Evolutionary conservation across 164 flowering plant species (phyloP), one percentile per base, ranked within the genome.

Genomic region (Akebia trifoliata): DNA sequence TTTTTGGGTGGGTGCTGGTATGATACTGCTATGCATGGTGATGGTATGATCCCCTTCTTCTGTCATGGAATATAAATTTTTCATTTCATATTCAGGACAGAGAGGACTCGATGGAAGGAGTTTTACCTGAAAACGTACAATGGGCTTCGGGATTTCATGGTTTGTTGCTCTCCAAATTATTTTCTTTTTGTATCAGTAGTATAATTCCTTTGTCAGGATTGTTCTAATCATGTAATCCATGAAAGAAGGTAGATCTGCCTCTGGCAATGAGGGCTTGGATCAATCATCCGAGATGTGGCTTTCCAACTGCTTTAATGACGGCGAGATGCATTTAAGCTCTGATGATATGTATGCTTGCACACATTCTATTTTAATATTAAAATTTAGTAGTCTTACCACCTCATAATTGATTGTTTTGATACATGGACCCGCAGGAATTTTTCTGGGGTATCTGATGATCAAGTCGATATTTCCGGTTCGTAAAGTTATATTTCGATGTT

Each of bases 231-330:
- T 53, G 11, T 29, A 10, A 57, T 62, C 40, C 34, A 4, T 67
- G 46, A n/a, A 43, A 76, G 90, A 64, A 55, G 77, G 64, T 63
- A 60, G 65, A 24, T 67, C 77, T 59, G 74, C 62, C 52, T 63
- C 76, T 34, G 64, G 72, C 60, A 57, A 54, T 52, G 94, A 71
- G 52, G 71, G 58, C 42, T 59, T 81, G 52, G 91, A 82, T 65
- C 81, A 64, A 32, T 71, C 83, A 57, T 62, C 84, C 60, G 96
- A 85, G 53, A 72, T 69, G 35, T 93, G 97, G 96, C 61, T 90
- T 61, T 72, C 84, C 14, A 77, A 84, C 34, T 87, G 88, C 77
- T 74, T 87, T 20, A 82, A 68, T 64, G 89, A 84, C 46, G 39
- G 75, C 3, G 88, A 73, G 54, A 74, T 79, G 83, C 66, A 79